Evolutionary conservation across 1,284 basidiomycete species (phyloP).

Genomic region (Sporisorium scitamineum): DNA sequence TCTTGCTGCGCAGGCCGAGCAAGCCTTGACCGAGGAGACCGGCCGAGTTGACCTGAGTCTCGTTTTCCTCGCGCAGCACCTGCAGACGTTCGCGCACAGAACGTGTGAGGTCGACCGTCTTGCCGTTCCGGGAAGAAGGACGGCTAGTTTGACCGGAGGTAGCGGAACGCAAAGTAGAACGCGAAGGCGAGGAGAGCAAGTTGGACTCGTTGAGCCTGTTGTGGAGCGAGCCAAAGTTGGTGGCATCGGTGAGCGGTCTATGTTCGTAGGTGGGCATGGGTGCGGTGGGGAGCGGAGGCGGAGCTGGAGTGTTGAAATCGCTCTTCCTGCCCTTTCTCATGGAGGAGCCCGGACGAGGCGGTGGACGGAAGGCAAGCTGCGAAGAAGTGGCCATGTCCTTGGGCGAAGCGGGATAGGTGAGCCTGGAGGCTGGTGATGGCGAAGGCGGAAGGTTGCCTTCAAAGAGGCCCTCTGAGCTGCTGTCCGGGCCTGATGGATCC

Average conservation of each 20-base stretch:
- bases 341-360: conserved; percentile 53
- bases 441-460: conserved; percentile 48
- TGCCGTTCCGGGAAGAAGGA: conserved; percentile 27
- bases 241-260: conserved; percentile 29
- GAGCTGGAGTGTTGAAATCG: conserved; percentile 50
- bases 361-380: conserved; percentile 48
- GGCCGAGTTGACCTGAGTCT: conserved; percentile 60
- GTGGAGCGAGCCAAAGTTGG: conserved; percentile 36
- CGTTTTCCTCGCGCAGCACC: conserved; percentile 48
- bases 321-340: conserved; percentile 52
- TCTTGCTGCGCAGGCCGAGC: conserved; percentile 55
- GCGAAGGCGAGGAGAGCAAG: conserved; percentile 26
- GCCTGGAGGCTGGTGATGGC: conserved; percentile 42
- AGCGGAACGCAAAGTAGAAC: conserved; percentile 6
- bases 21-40: conserved; percentile 63
- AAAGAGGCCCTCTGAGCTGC: conserved; percentile 51
- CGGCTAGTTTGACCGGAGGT: conserved; percentile 8
- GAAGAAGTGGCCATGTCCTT: conserved; percentile 41
- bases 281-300: conserved; percentile 42
- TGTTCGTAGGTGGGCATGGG: conserved; percentile 29
- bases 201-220: conserved; percentile 18
- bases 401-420: conserved; percentile 38
- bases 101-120: conserved; percentile 39
- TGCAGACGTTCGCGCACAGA: conserved; percentile 45
- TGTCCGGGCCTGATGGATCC: conserved; percentile 40